Base-by-base conservation (phyloP, 805 yeast species). In the Priceomyces haplophilus region DNA sequence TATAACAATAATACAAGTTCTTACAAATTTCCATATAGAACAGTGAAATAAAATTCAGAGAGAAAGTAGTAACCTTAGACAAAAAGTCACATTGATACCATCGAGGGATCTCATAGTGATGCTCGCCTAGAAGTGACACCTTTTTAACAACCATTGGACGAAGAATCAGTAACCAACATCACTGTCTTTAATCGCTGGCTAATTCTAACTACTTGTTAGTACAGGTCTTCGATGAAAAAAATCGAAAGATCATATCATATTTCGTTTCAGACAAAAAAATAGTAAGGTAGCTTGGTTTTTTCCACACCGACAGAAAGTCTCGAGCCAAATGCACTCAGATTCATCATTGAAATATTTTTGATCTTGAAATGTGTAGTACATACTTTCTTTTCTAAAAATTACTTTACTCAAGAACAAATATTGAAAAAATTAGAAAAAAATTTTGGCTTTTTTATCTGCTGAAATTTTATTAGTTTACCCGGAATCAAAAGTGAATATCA, bases 321-420 rank as follows among this genome's bases (percentile, higher is more conserved):
- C 95, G 96, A 89, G 97, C 96, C 97, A 89, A 89, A 89, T 89
- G 97, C 97, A 88, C 96, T 89, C 97, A 71, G 71, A 52, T 83
- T 87, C 96, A 87, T 87, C 96, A 87, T 79, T 48, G 41, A 17
- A 37, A 20, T 37, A 46, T 43, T 44, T 40, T 39, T 12, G 34
- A 34, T 23, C 42, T 27, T 27, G 5, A 15, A 16, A 34, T 23
- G 12, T 21, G 20, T 34, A 34, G 37, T 34, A 34, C 37, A 19
- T 27, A 27, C 31, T 27, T 7, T 27, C n/a, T 27, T 11, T 27
- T 15, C 27, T 8, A 11, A 8, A 11, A 24, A 8, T 8, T 24
- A n/a, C n/a, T n/a, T n/a, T n/a, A n/a, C n/a, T n/a, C 11, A 27
- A 27, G 31, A 34, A 34, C 11, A 34, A 19, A 18, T 13, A 34